Evolutionary conservation across 345 rosid genomes (phyloP).

Genomic region (Camelina neglecta): DNA sequence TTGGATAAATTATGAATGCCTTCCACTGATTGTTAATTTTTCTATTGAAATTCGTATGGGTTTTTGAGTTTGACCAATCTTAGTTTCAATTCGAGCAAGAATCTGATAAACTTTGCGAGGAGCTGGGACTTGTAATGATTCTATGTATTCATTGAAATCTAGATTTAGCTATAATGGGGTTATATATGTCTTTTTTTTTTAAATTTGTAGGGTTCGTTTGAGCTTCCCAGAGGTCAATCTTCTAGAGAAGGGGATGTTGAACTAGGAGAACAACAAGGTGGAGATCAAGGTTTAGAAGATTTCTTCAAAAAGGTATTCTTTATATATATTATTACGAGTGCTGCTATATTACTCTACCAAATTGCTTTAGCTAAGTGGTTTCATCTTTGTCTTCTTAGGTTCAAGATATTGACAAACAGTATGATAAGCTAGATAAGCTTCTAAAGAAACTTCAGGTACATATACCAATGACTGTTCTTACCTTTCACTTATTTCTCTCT

Average conservation of each 20-base stretch:
- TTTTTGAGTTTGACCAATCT: conserved; percentile 23
- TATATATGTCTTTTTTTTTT: neutral
- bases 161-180: neutral
- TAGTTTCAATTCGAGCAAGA: conserved; percentile 22
- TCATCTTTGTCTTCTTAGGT: conserved; percentile 57
- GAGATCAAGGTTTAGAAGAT: conserved; percentile 76
- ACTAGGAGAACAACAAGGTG: conserved; percentile 56
- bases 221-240: conserved; percentile 73
- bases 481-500: neutral
- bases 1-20: neutral
- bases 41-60: conserved; percentile 10
- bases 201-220: conserved; percentile 72
- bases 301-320: conserved; percentile 85
- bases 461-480: neutral
- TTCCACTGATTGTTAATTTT: neutral
- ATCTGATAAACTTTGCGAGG: conserved; percentile 7
- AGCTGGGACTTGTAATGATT: neutral
- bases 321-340: neutral
- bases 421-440: conserved; percentile 77
- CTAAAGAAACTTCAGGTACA: conserved; percentile 89
- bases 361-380: neutral
- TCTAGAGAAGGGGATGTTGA: conserved; percentile 71
- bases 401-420: conserved; percentile 86
- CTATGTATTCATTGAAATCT: conserved; percentile 16
- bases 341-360: neutral